Evolutionary conservation across 768 basidiomycete species (phyloP), one percentile per base, ranked within the genome.

Genomic region (Hysterangium stoloniferum): DNA sequence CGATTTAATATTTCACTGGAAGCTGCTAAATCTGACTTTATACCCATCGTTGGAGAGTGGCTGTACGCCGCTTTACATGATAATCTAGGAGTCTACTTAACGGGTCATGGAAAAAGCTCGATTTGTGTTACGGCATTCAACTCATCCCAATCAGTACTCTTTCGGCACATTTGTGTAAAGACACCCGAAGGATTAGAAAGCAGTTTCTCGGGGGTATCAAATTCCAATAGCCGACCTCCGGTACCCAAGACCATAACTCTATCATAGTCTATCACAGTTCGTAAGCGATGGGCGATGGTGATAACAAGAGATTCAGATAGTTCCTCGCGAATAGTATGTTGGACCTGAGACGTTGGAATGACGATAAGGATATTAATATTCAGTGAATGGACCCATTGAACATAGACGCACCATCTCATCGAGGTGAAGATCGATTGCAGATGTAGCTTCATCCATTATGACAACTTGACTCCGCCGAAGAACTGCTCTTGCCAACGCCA

Each of bases 281-380:
- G 79, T 19, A 88, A 68, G 12, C 85, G 71, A 67, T 90, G 89
- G 3, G 90, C 90, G 51, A 92, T 90, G 7, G 86, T 89, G 32
- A 93, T 76, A 17, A 92, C 81, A 17, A 89, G 82, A 0, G 84
- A 77, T 9, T 76, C 74, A 1, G 71, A 63, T 46, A 92, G 76
- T 62, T 87, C 84, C 58, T 84, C 80, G 25, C 83, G 75, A 29
- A 88, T 80, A 0, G 84, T 87, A 32, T 67, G 67, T 63, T 88
- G 86, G 48, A 90, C 84, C 77, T 84, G 40, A 13, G 4, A 20
- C 15, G 35, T 4, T 15, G 15, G 8, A 33, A n/a, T 38, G 11
- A 31, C 12, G 32, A 6, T 24, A 33, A 20, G 15, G n/a, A 19
- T n/a, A n/a, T n/a, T n/a, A n/a, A n/a, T n/a, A n/a, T n/a, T n/a